Conservation (phyloP, 176 grass and related monocot genomes). For the Aegilops umbellulata region DNA sequence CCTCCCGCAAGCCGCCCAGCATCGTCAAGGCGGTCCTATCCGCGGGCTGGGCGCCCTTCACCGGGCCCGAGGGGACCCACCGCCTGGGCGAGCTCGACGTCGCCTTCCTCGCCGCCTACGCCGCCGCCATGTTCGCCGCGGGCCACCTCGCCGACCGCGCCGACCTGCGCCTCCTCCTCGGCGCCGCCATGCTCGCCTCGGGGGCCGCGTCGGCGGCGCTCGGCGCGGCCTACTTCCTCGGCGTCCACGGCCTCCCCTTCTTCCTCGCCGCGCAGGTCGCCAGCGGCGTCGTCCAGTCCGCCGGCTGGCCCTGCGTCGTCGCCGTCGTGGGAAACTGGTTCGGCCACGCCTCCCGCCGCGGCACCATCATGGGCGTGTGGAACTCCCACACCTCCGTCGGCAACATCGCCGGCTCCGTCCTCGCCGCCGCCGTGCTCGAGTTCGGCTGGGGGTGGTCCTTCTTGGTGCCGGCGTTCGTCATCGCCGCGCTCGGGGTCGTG, state of each 20-base stretch:
- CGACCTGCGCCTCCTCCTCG: constrained; percentile 77
- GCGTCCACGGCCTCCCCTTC: constrained; percentile 59
- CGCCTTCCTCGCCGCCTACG: constrained; percentile 81
- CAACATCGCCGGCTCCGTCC: constrained; percentile 79
- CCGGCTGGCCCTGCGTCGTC: constrained; percentile 92
- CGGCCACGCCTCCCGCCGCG: constrained; percentile 53
- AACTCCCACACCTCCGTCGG: constrained; percentile 85
- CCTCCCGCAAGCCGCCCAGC: constrained; percentile 95
- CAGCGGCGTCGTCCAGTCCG: constrained; percentile 81
- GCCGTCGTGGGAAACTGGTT: constrained; percentile 95
- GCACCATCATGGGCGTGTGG: constrained; percentile 91
- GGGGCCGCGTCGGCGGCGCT: constrained; percentile 62
- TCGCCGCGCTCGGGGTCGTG: constrained; percentile 40
- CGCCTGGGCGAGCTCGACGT: constrained; percentile 92
- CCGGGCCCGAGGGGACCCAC: constrained; percentile 56
- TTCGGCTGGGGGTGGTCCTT: constrained; percentile 96
- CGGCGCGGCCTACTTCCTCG: constrained; percentile 68
- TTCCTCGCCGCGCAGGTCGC: constrained; percentile 60
- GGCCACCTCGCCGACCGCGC: constrained; percentile 84
- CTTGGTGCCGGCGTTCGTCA: constrained; percentile 52
- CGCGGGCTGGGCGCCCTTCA: constrained; percentile 65
- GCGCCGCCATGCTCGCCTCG: constrained; percentile 70
- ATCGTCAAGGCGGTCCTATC: constrained; percentile 88
- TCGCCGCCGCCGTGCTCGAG: constrained; percentile 80
- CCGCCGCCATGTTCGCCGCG: constrained; percentile 70